phyloP scores from a whole-genome alignment of 345 rosid species.

The Viola odorata region DNA sequence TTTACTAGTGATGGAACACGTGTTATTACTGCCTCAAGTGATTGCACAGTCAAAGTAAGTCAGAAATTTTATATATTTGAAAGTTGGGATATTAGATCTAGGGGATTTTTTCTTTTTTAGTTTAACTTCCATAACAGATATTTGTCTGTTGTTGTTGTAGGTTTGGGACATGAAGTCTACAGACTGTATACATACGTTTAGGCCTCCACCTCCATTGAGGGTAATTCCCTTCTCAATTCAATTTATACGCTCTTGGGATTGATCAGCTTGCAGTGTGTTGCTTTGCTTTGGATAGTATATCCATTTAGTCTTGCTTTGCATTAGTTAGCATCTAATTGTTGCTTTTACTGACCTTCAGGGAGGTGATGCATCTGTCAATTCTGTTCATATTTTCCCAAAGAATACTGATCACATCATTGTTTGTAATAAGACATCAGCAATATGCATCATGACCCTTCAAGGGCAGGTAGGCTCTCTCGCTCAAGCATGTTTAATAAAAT shows the following conservation, averaged over 20 bases:
- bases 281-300: constrained; percentile 2
- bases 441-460: constrained; percentile 94
- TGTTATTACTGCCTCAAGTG: constrained; percentile 86
- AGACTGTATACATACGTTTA: constrained; percentile 89
- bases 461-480: constrained; percentile 62
- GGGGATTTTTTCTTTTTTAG: neutral
- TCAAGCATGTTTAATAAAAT: neutral
- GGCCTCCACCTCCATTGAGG: constrained; percentile 93
- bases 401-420: constrained; percentile 83
- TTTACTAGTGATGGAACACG: constrained; percentile 87
- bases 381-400: constrained; percentile 86
- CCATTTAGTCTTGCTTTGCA: neutral
- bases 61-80: neutral
- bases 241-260: constrained; percentile 4
- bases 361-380: constrained; percentile 97
- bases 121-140: constrained; percentile 4
- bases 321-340: constrained; percentile 1
- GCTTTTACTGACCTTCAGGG: constrained; percentile 45
- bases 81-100: neutral
- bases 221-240: constrained; percentile 30
- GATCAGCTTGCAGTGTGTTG: constrained; percentile 5
- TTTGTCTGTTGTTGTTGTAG: constrained; percentile 25
- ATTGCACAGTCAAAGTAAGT: constrained; percentile 76
- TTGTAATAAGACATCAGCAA: constrained; percentile 86
- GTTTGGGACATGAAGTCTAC: constrained; percentile 96